These are phyloP conservation scores for Fusarium sp. DNA, from an alignment of 2,329 filamentous ascomycete genomes.

Conservation along the genomic window DNA sequence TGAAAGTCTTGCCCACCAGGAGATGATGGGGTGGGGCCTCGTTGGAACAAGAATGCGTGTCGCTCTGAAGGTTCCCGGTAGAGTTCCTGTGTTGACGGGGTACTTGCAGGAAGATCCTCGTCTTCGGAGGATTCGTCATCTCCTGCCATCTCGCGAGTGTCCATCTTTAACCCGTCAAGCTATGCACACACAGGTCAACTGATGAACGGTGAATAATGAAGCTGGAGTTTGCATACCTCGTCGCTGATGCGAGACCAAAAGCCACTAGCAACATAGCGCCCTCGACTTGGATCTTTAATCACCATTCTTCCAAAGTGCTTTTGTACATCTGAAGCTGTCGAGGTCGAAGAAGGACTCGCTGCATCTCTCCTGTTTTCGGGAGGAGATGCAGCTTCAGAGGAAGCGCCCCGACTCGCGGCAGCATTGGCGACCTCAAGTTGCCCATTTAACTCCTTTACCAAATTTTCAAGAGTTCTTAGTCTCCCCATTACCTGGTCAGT, in stretches of 20 bases:
- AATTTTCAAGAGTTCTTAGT: slow-evolving; percentile 63
- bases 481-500: slow-evolving; percentile 63
- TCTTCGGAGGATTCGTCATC: slow-evolving; percentile 56
- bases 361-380: slow-evolving; percentile 35
- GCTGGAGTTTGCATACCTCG: slow-evolving; percentile 58
- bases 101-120: slow-evolving; percentile 51
- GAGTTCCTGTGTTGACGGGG: slow-evolving; percentile 57
- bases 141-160: slow-evolving; percentile 53
- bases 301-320: slow-evolving; percentile 65
- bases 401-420: slow-evolving; percentile 46
- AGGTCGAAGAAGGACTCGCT: slow-evolving; percentile 21
- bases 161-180: slow-evolving; percentile 63
- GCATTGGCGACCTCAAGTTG: slow-evolving; percentile 62
- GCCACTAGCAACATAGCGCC: slow-evolving; percentile 66
- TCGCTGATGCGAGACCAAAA: slow-evolving; percentile 72
- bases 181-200: slow-evolving; percentile 36
- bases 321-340: slow-evolving; percentile 51
- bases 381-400: slow-evolving; percentile 52
- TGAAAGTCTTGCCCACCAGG: slow-evolving; percentile 59
- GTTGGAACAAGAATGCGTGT: slow-evolving; percentile 67
- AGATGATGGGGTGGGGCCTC: slow-evolving; percentile 55
- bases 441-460: slow-evolving; percentile 65
- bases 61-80: slow-evolving; percentile 62
- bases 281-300: slow-evolving; percentile 59
- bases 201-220: background rate